Evolutionary conservation across 2,329 filamentous ascomycete species (phyloP).

Genomic region (Atkinsonella hypoxylon): DNA sequence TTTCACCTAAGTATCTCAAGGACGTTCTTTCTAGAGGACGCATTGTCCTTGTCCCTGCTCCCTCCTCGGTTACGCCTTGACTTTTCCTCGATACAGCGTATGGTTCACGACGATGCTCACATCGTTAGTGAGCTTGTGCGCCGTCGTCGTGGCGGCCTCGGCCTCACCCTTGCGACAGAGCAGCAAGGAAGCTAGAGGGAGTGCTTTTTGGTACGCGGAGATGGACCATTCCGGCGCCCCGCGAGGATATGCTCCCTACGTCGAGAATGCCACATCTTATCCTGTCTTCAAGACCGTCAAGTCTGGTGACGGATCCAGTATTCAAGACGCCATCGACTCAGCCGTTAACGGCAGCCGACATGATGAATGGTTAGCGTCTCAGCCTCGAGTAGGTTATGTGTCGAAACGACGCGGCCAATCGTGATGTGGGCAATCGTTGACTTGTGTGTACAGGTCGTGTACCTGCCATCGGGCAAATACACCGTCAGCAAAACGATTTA

Average conservation of each 20-base stretch:
- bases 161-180: slow-evolving; percentile 8
- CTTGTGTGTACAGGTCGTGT: slow-evolving; percentile 20
- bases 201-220: slow-evolving; percentile 30
- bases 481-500: slow-evolving; percentile 24
- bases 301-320: slow-evolving; percentile 23
- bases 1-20: background rate
- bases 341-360: slow-evolving; percentile 22
- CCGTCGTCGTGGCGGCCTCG: slow-evolving; percentile 9
- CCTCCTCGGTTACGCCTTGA: background rate
- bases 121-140: background rate
- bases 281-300: slow-evolving; percentile 25
- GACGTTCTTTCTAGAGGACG: background rate
- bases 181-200: slow-evolving; percentile 3
- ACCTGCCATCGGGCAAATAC: slow-evolving; percentile 31
- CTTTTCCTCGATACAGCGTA: background rate
- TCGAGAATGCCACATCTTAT: slow-evolving; percentile 25
- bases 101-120: background rate
- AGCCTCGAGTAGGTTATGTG: slow-evolving; percentile 23
- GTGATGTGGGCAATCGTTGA: background rate
- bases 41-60: no score
- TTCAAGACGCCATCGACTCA: slow-evolving; percentile 28
- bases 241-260: slow-evolving; percentile 28
- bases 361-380: slow-evolving; percentile 27
- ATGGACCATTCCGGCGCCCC: slow-evolving; percentile 26
- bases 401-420: background rate